Base-by-base conservation (phyloP, 1,284 basidiomycete species). In the Golubevia pallescens region DNA sequence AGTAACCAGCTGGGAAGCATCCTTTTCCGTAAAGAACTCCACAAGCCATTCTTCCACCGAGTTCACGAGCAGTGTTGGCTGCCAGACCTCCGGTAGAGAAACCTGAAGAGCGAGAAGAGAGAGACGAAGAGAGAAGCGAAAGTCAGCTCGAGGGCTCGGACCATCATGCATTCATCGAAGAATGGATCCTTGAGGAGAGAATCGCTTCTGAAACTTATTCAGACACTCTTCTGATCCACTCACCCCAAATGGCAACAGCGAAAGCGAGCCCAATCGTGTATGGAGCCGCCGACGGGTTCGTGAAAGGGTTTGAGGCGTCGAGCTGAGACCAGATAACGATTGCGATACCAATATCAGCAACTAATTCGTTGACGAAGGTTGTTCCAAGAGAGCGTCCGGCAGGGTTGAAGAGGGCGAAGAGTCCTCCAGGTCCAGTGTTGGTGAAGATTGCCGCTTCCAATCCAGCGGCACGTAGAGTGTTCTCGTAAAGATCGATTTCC, bases 311-410 rank as follows among this genome's bases (percentile, higher is more conserved):
- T 16, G 73, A 60, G 3, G 64, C 64, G 62, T 78, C 76, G 0
- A 78, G 59, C 69, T 77, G 70, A 60, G 74, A 67, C 76, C 75
- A 77, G 24, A 78, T 73, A 53, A 78, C 68, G 61, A 78, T 66
- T 52, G 64, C 74, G 55, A 78, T 71, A 20, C 76, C 58, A 7
- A 77, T 6, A 42, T 70, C 68, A 56, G 68, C 75, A 60, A 78
- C 68, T 65, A 78, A 77, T 57, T 78, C 76, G 65, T 71, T 78
- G 61, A 68, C 63, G 64, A 78, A 77, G 61, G 76, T 72, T 21
- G 63, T 60, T 19, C 75, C 72, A 7, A 71, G 4, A 13, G 63
- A 64, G 14, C 76, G 60, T n/a, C 76, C 76, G 0, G 70, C 54
- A 8, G 72, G 72, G 8, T 74, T 69, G 74, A 77, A 78, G 2